phyloP scores from a whole-genome alignment of 2,329 filamentous ascomycete species.

The Penicillium concentricum region DNA sequence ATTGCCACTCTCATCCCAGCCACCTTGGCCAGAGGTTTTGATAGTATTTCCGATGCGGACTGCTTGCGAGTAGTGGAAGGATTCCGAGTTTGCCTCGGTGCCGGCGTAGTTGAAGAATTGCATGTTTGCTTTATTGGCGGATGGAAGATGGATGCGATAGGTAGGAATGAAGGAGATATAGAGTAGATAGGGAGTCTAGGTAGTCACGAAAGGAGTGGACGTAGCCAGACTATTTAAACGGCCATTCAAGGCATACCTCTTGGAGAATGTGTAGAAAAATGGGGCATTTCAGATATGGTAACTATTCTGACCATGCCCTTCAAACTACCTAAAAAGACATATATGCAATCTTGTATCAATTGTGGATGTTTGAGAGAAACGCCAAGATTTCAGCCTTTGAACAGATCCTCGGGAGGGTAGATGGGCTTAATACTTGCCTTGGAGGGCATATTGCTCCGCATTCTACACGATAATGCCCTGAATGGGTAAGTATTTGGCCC shows the following conservation, averaged over 20 bases:
- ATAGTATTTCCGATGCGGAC: constrained; percentile 21
- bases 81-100: constrained; percentile 10
- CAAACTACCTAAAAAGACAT: background rate
- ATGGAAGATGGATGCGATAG: background rate
- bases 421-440: background rate
- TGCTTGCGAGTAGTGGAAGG: constrained; percentile 26
- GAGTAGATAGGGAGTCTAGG: background rate
- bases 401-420: background rate
- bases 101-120: constrained; percentile 11
- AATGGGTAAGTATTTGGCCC: background rate
- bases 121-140: background rate
- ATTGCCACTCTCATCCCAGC: constrained; percentile 17
- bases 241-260: background rate
- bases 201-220: background rate
- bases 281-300: background rate
- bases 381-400: background rate
- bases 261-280: background rate
- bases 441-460: background rate
- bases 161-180: background rate
- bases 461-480: background rate
- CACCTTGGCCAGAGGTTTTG: constrained; percentile 27
- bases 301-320: background rate
- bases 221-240: background rate
- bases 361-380: background rate
- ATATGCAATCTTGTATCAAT: background rate